Percentiles rank a stretch among this genome's conserved stretches.
phyloP scores from a whole-genome alignment of 352 stramenopile genomes.

The Phytophthora quininea region DNA sequence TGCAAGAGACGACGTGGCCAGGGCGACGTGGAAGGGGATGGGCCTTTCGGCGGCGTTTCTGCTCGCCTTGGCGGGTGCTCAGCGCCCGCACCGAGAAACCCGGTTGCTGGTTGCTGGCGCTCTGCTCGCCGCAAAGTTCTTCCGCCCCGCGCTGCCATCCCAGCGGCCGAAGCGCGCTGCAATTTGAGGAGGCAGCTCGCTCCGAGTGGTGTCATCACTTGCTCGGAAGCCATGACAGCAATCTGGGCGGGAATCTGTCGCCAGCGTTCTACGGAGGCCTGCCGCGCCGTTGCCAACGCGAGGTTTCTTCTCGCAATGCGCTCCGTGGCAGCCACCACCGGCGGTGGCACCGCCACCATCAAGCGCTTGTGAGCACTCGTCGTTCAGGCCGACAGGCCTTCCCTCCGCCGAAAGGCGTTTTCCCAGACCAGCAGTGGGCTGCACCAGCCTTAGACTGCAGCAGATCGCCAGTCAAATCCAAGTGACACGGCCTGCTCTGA shows the following conservation, averaged over 20 bases:
- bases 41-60: background rate
- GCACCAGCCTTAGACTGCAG: no score
- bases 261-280: slow-evolving; percentile 12
- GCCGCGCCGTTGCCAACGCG: background rate
- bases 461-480: background rate
- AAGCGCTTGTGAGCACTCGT: background rate
- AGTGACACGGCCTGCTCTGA: background rate
- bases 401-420: no score
- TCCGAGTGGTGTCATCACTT: slow-evolving; percentile 29
- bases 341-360: background rate
- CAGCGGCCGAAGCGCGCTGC: no score
- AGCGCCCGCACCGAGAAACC: background rate
- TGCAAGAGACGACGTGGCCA: slow-evolving; percentile 20
- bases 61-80: background rate
- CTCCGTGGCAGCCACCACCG: background rate
- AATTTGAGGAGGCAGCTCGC: no score
- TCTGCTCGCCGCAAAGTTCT: background rate
- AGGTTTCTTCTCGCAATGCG: background rate
- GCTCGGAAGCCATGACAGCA: slow-evolving; percentile 10
- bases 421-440: no score
- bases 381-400: no score
- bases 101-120: background rate
- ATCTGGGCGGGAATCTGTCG: slow-evolving; percentile 12
- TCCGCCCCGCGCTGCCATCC: background rate
- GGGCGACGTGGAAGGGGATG: slow-evolving; percentile 12